Evolutionary conservation across 768 basidiomycete genomes (phyloP).

Genomic region (Boletus coccyginus): DNA sequence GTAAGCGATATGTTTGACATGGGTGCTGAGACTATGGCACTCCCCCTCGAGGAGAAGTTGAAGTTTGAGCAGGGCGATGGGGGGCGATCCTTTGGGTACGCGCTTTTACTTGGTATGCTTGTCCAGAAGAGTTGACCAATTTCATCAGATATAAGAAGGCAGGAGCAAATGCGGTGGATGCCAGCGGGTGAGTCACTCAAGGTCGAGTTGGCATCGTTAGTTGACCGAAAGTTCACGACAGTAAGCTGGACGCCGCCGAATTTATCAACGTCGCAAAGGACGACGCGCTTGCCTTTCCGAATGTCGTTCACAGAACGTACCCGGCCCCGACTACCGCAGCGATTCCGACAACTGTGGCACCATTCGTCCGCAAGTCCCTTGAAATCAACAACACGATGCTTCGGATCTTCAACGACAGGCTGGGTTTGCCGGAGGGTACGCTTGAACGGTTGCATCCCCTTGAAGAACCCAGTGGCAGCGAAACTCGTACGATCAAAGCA

Average conservation of each 20-base stretch:
- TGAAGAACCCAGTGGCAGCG: slow-evolving; percentile 53
- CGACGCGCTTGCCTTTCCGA: slow-evolving; percentile 61
- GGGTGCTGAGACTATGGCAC: slow-evolving; percentile 39
- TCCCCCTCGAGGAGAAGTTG: slow-evolving; percentile 42
- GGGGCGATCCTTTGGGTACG: slow-evolving; percentile 40
- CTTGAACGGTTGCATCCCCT: slow-evolving; percentile 42
- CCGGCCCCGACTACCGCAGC: slow-evolving; percentile 48
- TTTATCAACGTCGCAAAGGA: slow-evolving; percentile 71
- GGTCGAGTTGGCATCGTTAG: not conserved
- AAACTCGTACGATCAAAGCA: slow-evolving; percentile 53
- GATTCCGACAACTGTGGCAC: slow-evolving; percentile 49
- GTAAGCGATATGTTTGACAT: slow-evolving; percentile 41
- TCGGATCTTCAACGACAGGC: slow-evolving; percentile 52
- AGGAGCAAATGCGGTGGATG: slow-evolving; percentile 62
- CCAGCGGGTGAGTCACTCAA: slow-evolving; percentile 39
- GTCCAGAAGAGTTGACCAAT: not conserved
- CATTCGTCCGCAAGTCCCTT: slow-evolving; percentile 58
- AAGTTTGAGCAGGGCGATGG: slow-evolving; percentile 42
- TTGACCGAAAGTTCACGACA: not conserved
- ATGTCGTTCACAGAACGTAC: slow-evolving; percentile 51
- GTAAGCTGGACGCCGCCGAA: slow-evolving; percentile 48
- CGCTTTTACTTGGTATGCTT: not conserved
- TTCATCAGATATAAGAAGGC: slow-evolving; percentile 54
- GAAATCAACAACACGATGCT: slow-evolving; percentile 53
- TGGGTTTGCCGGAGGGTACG: slow-evolving; percentile 51